Evolutionary conservation across 192 early-diverging fungal species (phyloP), one percentile per base, ranked within the genome.

Genomic region (Backusella tarrabulga): DNA sequence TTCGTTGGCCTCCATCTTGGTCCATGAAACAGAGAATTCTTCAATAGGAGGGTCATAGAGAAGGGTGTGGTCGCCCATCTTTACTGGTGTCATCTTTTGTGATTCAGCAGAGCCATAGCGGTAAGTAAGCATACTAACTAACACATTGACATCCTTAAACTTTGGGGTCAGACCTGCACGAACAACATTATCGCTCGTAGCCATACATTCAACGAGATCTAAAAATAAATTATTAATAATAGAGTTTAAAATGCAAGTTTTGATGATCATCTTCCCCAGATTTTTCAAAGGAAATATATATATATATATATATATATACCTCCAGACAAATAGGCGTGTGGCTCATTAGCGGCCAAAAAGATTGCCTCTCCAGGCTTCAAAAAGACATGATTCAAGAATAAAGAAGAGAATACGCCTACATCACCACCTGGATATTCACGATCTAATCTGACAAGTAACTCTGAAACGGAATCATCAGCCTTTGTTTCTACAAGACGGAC

Each of bases 191-290:
- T 99, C 98, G 66, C 90, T 92, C 8, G 96, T 92, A 9, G 98
- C 98, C 98, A 99, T 99, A 82, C 97, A 98, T 83, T 99, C 98
- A 54, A 99, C 87, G 83, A 94, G 97, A 84, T 99, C 98, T 94
- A 71, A 54, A 40, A 42, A 23, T 29, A 68, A 75, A 60, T 12
- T 2, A 26, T 8, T 4, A 11, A 40, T 50, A 34, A 71, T 23
- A n/a, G 46, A 38, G 54, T 60, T 60, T 60, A 26, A 60, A 60
- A 60, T 26, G 8, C 54, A 26, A 26, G 23, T 60, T 60, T 60
- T 60, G 23, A 26, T 19, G 50, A n/a, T 52, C n/a, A 0, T 26
- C 11, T 56, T 56, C 54, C 21, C 54, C 54, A 1, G 8, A 23
- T 26, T 60, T 26, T n/a, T 40, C 6, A 26, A 4, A 44, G 17